These are phyloP conservation scores for Solanum hybrid DNA, from an alignment of 305 asterid species.

Conservation along the genomic window DNA sequence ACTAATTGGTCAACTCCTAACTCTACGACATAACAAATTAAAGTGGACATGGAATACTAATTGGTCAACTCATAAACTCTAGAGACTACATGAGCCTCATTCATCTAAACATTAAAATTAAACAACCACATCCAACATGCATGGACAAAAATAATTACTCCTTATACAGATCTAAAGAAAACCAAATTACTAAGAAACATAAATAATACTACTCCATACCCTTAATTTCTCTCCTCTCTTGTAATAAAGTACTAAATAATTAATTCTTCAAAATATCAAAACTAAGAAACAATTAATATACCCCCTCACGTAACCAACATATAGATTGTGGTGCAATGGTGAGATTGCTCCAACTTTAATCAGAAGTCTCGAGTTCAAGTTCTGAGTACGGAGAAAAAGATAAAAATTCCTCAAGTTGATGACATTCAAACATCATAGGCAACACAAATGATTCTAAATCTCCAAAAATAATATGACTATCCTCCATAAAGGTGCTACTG, in stretches of 20 bases:
- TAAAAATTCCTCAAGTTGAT: not conserved
- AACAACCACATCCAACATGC: not conserved
- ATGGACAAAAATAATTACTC: too few relatives aligned
- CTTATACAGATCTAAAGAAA: not conserved
- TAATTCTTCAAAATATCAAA: not conserved
- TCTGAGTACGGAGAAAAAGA: not conserved
- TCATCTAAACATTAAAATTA: too few relatives aligned
- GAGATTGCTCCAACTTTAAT: not conserved
- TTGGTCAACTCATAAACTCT: not conserved
- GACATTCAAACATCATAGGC: constrained; percentile 37
- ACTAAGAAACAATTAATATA: not conserved
- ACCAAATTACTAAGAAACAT: not conserved
- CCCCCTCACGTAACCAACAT: not conserved
- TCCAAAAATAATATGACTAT: constrained; percentile 52
- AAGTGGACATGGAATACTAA: too few relatives aligned
- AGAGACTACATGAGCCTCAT: not conserved
- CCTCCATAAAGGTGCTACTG: constrained; percentile 42
- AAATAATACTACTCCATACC: not conserved
- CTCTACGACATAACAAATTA: too few relatives aligned
- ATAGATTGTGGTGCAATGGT: not conserved
- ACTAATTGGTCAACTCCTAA: not conserved
- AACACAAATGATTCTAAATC: constrained; percentile 38
- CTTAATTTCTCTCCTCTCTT: not conserved
- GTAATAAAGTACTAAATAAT: not conserved
- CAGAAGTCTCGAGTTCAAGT: not conserved